A percentile compares a stretch with the other conserved stretches of the same genome.
phyloP scores from a whole-genome alignment of 441 rosid species.

The Raphanus hybrid region DNA sequence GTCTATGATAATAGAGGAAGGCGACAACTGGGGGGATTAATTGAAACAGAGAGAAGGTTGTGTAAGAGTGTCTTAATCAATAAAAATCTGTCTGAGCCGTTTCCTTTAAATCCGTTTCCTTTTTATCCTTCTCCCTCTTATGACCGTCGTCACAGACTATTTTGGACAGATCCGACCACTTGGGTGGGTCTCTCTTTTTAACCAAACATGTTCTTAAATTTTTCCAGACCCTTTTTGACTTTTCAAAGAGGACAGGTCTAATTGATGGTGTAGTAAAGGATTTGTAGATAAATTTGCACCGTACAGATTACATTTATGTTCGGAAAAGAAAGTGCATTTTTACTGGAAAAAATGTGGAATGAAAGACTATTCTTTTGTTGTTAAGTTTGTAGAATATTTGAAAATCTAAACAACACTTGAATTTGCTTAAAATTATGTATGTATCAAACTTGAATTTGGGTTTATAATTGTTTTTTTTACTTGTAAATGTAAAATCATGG shows the following conservation, averaged over 20 bases:
- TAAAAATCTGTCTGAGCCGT: constrained; percentile 22
- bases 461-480: neutral
- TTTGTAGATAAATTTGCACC: neutral
- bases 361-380: neutral
- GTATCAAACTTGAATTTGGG: neutral
- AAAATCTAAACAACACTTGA: neutral
- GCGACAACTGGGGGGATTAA: constrained; percentile 27
- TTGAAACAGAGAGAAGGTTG: constrained; percentile 21
- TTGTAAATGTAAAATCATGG: neutral
- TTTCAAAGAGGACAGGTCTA: constrained; percentile 1
- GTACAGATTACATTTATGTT: neutral
- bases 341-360: neutral
- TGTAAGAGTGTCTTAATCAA: constrained; percentile 20
- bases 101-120: constrained; percentile 45
- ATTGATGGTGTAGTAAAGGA: neutral
- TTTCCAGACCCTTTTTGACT: constrained; percentile 27
- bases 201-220: constrained; percentile 21
- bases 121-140: constrained; percentile 35
- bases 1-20: constrained; percentile 24
- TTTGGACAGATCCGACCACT: constrained; percentile 46
- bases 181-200: constrained; percentile 22
- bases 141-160: constrained; percentile 43
- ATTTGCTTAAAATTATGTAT: neutral
- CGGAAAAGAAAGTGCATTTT: neutral
- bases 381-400: neutral